These are phyloP conservation scores for Amanita pseudoporphyria DNA, from an alignment of 768 basidiomycete species.

Conservation along the genomic window DNA sequence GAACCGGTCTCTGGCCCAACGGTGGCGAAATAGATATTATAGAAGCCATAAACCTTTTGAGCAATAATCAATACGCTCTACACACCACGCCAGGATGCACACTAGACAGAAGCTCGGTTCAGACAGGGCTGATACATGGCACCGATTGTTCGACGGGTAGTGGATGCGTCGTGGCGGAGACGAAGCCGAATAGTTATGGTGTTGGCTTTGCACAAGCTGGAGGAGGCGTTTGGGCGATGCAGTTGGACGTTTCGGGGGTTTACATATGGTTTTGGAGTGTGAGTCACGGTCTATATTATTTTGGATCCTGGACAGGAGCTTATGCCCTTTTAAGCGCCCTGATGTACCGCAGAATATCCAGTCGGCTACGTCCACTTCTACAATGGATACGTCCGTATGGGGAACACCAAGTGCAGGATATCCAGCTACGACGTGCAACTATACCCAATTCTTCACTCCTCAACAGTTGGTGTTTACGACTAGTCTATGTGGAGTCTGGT, in stretches of 20 bases:
- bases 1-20: conserved; percentile 30
- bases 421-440: conserved; percentile 42
- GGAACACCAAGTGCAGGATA: conserved; percentile 63
- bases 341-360: conserved; percentile 30
- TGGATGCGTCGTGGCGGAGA: conserved; percentile 61
- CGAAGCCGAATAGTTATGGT: conserved; percentile 53
- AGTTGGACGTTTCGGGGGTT: conserved; percentile 45
- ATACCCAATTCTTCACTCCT: conserved; percentile 45
- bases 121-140: conserved; percentile 42
- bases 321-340: conserved; percentile 23
- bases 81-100: conserved; percentile 48
- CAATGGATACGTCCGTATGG: conserved; percentile 32
- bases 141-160: conserved; percentile 47
- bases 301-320: background rate
- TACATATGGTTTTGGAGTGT: conserved; percentile 38
- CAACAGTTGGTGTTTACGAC: conserved; percentile 63
- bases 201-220: conserved; percentile 55
- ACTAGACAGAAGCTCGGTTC: conserved; percentile 23
- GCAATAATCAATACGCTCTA: conserved; percentile 67
- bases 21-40: conserved; percentile 56
- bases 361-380: conserved; percentile 23
- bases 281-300: conserved; percentile 12
- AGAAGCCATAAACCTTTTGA: conserved; percentile 72
- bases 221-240: conserved; percentile 72
- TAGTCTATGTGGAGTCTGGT: conserved; percentile 50